These are phyloP conservation scores for Aspergillus oerlinghausenensis DNA, from an alignment of 2,329 filamentous ascomycete species.

Conservation along the genomic window DNA sequence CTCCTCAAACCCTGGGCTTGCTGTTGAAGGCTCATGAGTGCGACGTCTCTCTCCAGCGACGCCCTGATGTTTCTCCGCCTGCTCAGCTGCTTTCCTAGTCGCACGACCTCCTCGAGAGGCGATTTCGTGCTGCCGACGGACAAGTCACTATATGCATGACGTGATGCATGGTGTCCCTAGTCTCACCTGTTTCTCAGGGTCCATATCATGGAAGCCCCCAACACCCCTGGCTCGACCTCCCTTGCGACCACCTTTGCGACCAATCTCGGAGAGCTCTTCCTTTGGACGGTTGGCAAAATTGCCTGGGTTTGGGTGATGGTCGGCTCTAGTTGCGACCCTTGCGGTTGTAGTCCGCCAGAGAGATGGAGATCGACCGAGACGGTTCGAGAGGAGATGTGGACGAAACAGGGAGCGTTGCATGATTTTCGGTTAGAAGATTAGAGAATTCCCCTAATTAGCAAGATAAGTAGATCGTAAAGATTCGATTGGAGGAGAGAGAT, in stretches of 20 bases:
- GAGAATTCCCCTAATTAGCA: neutral
- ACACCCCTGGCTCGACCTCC: constrained; percentile 23
- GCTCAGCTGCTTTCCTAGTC: constrained; percentile 7
- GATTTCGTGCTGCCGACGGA: constrained; percentile 16
- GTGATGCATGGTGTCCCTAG: neutral
- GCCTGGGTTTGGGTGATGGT: constrained; percentile 24
- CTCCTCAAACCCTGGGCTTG: constrained; percentile 19
- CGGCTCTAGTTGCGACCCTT: constrained; percentile 14
- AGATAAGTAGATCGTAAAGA: neutral
- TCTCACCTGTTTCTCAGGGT: constrained; percentile 26
- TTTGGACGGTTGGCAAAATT: constrained; percentile 33
- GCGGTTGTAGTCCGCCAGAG: neutral
- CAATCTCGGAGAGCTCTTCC: constrained; percentile 21
- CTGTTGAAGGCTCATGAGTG: constrained; percentile 11
- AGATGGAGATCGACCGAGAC: neutral
- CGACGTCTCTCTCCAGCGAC: neutral
- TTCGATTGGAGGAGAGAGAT: neutral
- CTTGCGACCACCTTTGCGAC: constrained; percentile 23
- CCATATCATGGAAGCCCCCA: constrained; percentile 26
- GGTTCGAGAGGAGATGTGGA: neutral
- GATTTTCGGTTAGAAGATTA: neutral
- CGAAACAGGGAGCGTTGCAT: neutral
- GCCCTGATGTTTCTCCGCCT: constrained; percentile 6
- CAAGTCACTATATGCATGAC: neutral
- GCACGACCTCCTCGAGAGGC: constrained; percentile 24